phyloP scores from a whole-genome alignment of 768 basidiomycete species.

The Auriscalpium microsporum region DNA sequence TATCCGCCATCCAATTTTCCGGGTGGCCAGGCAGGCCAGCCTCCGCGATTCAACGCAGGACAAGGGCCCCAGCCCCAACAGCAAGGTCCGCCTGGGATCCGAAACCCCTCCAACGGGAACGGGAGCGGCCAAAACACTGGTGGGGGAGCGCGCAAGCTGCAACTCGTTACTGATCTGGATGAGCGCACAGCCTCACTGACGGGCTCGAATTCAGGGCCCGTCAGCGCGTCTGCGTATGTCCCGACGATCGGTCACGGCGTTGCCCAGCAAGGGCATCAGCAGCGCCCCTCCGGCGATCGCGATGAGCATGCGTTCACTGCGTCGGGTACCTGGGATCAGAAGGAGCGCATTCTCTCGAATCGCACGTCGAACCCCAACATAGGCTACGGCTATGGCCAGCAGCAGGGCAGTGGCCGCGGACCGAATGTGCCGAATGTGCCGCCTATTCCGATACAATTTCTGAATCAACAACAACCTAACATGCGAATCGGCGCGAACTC shows the following conservation, averaged over 20 bases:
- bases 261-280: conserved; percentile 24
- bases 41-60: conserved; percentile 54
- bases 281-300: conserved; percentile 18
- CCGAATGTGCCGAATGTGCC: conserved; percentile 53
- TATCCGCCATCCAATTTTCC: conserved; percentile 21
- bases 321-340: conserved; percentile 53
- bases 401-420: conserved; percentile 18
- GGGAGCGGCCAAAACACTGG: conserved; percentile 29
- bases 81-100: conserved; percentile 36
- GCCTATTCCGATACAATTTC: conserved; percentile 63
- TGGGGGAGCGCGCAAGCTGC: conserved; percentile 38
- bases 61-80: background rate
- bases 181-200: conserved; percentile 50
- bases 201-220: conserved; percentile 35
- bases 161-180: conserved; percentile 55
- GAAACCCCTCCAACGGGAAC: conserved; percentile 34
- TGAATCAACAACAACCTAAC: conserved; percentile 36
- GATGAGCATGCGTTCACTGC: conserved; percentile 30
- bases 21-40: conserved; percentile 48
- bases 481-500: conserved; percentile 11
- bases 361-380: conserved; percentile 65
- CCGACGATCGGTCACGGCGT: conserved; percentile 34
- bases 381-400: conserved; percentile 48
- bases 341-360: conserved; percentile 46
- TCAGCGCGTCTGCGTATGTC: conserved; percentile 39